Evolutionary conservation across 805 yeast species (phyloP).

Genomic region (Wickerhamomyces xylosicus): DNA sequence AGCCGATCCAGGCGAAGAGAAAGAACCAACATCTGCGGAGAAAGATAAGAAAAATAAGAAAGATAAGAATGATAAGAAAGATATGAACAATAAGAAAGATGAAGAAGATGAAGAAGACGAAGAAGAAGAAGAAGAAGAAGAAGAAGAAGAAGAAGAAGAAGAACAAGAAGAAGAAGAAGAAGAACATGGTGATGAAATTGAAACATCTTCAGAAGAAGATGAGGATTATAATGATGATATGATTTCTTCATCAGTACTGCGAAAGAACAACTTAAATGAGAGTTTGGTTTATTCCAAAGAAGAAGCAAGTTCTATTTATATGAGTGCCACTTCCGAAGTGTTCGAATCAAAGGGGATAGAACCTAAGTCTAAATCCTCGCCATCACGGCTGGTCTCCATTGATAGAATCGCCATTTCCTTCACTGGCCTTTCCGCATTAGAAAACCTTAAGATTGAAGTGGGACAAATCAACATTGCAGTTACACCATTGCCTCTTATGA

Average conservation of each 20-base stretch:
- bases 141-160: slow-evolving; percentile 10
- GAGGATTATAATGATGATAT: slow-evolving; percentile 19
- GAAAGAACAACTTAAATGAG: slow-evolving; percentile 25
- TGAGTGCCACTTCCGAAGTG: slow-evolving; percentile 67
- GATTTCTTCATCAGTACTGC: slow-evolving; percentile 20
- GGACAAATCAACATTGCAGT: slow-evolving; percentile 29
- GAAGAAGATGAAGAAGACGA: slow-evolving; percentile 20
- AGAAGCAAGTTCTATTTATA: slow-evolving; percentile 62
- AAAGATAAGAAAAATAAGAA: slow-evolving; percentile 4
- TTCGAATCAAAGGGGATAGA: slow-evolving; percentile 17
- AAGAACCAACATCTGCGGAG: background rate
- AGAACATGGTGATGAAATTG: slow-evolving; percentile 11
- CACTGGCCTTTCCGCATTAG: slow-evolving; percentile 31
- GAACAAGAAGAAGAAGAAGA: slow-evolving; percentile 14
- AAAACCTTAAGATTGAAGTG: slow-evolving; percentile 24
- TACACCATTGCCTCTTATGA: slow-evolving; percentile 23
- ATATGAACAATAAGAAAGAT: slow-evolving; percentile 10
- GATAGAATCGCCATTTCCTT: slow-evolving; percentile 32
- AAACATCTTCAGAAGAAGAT: slow-evolving; percentile 3
- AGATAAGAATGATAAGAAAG: slow-evolving; percentile 12
- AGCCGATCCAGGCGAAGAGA: slow-evolving; percentile 15
- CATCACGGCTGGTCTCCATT: slow-evolving; percentile 13
- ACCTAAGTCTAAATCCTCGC: slow-evolving; percentile 5
- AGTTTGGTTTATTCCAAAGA: slow-evolving; percentile 60
- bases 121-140: slow-evolving; percentile 1